phyloP scores from a whole-genome alignment of 306 rosid genomes.

The Cyamopsis tetragonoloba region DNA sequence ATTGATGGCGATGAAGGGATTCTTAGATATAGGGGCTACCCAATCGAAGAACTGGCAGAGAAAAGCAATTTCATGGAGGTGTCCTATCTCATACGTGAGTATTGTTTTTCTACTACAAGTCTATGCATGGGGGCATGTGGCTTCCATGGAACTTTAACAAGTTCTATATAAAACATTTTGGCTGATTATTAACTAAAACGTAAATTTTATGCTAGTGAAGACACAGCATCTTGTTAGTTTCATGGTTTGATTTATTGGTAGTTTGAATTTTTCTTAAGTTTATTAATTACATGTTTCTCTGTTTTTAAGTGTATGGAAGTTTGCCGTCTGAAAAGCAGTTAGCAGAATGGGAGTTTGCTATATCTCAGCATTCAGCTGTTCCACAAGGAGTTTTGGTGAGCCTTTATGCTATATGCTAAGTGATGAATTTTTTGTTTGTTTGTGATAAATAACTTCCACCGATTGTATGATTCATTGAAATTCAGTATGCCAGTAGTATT shows the following conservation, averaged over 20 bases:
- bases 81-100: conserved; percentile 77
- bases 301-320: conserved; percentile 73
- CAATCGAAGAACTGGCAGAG: conserved; percentile 93
- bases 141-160: neutral
- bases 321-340: conserved; percentile 77
- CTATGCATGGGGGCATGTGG: neutral
- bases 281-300: conserved; percentile 2
- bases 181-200: neutral
- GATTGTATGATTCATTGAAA: neutral
- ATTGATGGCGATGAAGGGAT: conserved; percentile 93
- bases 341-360: conserved; percentile 73
- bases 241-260: neutral
- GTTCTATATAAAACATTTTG: neutral
- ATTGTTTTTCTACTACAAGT: neutral
- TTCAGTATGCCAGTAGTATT: neutral
- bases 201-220: neutral
- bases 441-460: neutral
- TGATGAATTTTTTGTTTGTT: neutral
- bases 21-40: conserved; percentile 92
- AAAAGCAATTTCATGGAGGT: conserved; percentile 75
- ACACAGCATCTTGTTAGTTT: neutral
- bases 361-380: conserved; percentile 90
- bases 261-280: neutral
- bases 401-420: neutral
- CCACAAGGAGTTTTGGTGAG: conserved; percentile 90